Conservation (phyloP, 257 asterid genomes). For the Fraxinus americana region DNA sequence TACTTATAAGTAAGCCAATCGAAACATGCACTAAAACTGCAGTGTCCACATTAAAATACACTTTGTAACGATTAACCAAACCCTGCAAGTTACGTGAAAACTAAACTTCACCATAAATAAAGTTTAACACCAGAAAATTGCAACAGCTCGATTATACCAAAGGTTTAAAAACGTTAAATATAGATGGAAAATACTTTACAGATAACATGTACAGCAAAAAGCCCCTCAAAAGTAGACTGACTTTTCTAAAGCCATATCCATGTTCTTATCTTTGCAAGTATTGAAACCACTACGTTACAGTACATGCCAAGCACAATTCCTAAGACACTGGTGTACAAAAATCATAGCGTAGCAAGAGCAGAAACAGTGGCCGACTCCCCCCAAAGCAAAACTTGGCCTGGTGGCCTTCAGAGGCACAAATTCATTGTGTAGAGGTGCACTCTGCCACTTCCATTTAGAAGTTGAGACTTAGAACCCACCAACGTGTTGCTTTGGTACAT, state of each 20-base stretch:
- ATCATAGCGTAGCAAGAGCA: neutral
- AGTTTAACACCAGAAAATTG: neutral
- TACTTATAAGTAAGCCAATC: too few relatives aligned
- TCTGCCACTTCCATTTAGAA: neutral
- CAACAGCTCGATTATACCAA: neutral
- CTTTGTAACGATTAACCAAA: neutral
- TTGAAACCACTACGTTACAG: neutral
- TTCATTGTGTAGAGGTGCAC: neutral
- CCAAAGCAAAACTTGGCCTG: neutral
- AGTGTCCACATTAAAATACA: neutral
- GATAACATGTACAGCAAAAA: neutral
- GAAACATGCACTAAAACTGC: neutral
- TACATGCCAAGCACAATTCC: neutral
- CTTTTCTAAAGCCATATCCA: neutral
- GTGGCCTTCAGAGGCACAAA: neutral
- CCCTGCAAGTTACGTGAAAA: neutral
- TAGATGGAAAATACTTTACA: neutral
- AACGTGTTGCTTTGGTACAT: constrained; percentile 57
- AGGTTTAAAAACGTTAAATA: neutral
- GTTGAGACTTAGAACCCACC: constrained; percentile 64
- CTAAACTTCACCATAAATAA: neutral
- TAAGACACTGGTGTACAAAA: neutral
- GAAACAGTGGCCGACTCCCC: neutral
- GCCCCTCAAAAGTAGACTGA: neutral
- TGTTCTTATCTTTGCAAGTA: neutral